Conservation (phyloP, 1,139 yeast species). For the Pichia cactophila region DNA sequence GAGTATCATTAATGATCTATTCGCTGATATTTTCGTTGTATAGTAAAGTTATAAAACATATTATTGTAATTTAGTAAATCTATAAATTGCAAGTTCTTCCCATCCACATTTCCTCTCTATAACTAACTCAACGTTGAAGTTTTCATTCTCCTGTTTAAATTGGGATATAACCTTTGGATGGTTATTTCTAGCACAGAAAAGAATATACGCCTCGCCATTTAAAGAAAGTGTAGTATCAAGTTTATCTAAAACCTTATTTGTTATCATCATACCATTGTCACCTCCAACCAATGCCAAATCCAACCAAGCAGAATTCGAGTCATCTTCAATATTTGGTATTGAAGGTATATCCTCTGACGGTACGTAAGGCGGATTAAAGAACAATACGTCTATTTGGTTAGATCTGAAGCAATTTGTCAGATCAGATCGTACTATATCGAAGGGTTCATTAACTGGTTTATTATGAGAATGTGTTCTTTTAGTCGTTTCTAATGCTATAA, state of each 20-base stretch:
- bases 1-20: constrained; percentile 46
- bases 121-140: constrained; percentile 40
- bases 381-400: constrained; percentile 52
- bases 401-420: constrained; percentile 45
- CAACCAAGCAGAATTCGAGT: constrained; percentile 54
- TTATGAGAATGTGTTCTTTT: constrained; percentile 45
- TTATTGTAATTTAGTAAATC: constrained; percentile 32
- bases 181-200: constrained; percentile 76
- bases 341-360: constrained; percentile 64
- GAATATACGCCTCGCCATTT: constrained; percentile 70
- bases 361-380: constrained; percentile 95
- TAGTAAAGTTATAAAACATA: not conserved
- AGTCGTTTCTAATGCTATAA: constrained; percentile 61
- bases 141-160: constrained; percentile 32
- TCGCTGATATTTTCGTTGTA: constrained; percentile 41
- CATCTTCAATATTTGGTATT: constrained; percentile 38
- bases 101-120: constrained; percentile 81
- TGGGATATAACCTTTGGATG: constrained; percentile 50
- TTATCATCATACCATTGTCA: constrained; percentile 78
- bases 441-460: constrained; percentile 18
- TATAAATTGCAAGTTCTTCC: constrained; percentile 80
- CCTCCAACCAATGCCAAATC: constrained; percentile 91
- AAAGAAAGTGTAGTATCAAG: constrained; percentile 42
- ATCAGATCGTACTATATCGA: constrained; percentile 57
- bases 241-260: constrained; percentile 50